Percentiles rank a stretch among this genome's conserved stretches.
Conservation (phyloP, 805 yeast species). For the Candida morakotiae region DNA sequence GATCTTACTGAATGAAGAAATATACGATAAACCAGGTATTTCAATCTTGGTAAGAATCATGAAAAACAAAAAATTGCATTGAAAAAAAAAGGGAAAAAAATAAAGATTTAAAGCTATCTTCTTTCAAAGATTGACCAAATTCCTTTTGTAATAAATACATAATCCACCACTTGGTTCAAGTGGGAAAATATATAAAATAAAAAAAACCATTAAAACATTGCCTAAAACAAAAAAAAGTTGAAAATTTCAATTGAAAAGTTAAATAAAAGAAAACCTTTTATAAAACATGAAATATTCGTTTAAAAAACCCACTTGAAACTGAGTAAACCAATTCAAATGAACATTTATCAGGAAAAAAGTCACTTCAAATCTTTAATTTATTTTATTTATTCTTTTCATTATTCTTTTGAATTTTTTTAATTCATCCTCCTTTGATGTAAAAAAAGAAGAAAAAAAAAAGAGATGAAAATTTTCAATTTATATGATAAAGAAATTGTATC, state of each 20-base stretch:
- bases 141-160: too few relatives aligned
- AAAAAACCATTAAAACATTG: constrained; percentile 12
- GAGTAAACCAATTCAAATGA: neutral
- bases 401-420: constrained; percentile 17
- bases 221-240: constrained; percentile 11
- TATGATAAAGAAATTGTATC: too few relatives aligned
- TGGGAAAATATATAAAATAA: constrained; percentile 28
- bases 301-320: constrained; percentile 1
- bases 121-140: constrained; percentile 38
- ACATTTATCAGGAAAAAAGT: constrained; percentile 2
- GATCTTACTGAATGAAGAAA: constrained; percentile 33
- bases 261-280: constrained; percentile 16
- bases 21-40: constrained; percentile 45
- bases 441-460: constrained; percentile 18
- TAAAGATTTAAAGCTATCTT: constrained; percentile 35
- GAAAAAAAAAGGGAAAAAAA: constrained; percentile 13
- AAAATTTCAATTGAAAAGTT: constrained; percentile 13
- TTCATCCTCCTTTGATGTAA: constrained; percentile 23
- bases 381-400: constrained; percentile 14
- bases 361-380: constrained; percentile 3
- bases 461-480: constrained; percentile 2
- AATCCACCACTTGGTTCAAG: too few relatives aligned
- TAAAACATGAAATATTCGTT: constrained; percentile 9
- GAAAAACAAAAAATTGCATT: constrained; percentile 18
- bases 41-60: constrained; percentile 34